These are phyloP conservation scores for Protomyces pachydermus DNA, from an alignment of 1,139 yeast species.

Conservation along the genomic window DNA sequence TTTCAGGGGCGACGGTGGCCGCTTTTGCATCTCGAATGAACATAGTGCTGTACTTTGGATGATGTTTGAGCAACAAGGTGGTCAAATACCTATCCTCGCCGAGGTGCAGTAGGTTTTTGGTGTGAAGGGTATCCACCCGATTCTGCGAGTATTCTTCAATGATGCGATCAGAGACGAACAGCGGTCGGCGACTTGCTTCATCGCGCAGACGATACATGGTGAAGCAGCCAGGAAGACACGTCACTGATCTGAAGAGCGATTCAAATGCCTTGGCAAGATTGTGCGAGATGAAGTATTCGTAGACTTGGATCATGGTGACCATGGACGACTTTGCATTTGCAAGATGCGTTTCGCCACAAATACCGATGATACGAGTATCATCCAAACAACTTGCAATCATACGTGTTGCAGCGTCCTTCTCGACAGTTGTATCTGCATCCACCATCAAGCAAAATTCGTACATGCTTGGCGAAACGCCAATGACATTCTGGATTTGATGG, in stretches of 20 bases:
- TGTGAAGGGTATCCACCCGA: constrained; percentile 43
- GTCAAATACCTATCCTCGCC: constrained; percentile 47
- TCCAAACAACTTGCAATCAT: constrained; percentile 42
- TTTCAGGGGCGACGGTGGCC: constrained; percentile 45
- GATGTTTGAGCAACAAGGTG: constrained; percentile 42
- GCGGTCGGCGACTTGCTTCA: constrained; percentile 39
- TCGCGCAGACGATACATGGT: constrained; percentile 42
- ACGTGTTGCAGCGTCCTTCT: constrained; percentile 41
- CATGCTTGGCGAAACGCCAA: constrained; percentile 45
- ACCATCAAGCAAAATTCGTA: constrained; percentile 43
- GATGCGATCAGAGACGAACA: constrained; percentile 43
- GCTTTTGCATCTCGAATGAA: constrained; percentile 43
- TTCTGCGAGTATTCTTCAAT: constrained; percentile 42
- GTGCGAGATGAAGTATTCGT: constrained; percentile 45
- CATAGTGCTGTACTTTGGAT: constrained; percentile 43
- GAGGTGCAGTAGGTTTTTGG: constrained; percentile 43
- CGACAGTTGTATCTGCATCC: constrained; percentile 44
- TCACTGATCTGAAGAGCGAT: constrained; percentile 43
- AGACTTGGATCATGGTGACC: constrained; percentile 45
- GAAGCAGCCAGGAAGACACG: constrained; percentile 47
- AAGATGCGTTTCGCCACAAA: constrained; percentile 45
- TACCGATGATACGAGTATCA: constrained; percentile 42
- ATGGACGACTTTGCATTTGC: constrained; percentile 41
- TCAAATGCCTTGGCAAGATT: constrained; percentile 45
- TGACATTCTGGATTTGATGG: constrained; percentile 44